Evolutionary conservation across 176 grass and related monocot species (phyloP).

Genomic region (Aegilops tauschii): DNA sequence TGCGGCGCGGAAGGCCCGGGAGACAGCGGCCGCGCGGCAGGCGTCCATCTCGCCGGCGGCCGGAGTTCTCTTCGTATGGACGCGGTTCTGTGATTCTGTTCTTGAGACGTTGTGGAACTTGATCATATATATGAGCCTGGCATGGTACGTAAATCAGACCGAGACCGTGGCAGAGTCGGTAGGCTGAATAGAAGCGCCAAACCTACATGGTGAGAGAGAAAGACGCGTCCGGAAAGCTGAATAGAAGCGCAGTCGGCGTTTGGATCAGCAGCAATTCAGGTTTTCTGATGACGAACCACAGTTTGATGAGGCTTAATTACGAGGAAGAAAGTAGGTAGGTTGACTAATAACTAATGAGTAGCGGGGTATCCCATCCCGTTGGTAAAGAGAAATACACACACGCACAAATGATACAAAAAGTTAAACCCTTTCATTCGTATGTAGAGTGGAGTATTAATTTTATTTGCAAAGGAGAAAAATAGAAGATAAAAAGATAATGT

Average conservation of each 20-base stretch:
- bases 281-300: too few relatives aligned
- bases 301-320: too few relatives aligned
- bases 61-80: not conserved
- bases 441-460: too few relatives aligned
- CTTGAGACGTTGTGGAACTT: not conserved
- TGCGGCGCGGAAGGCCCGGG: slow-evolving; percentile 36
- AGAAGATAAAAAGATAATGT: not conserved
- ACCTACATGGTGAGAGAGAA: not conserved
- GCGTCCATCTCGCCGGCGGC: not conserved
- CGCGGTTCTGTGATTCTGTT: not conserved
- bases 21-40: slow-evolving; percentile 29
- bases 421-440: too few relatives aligned
- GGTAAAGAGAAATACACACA: too few relatives aligned
- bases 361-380: too few relatives aligned
- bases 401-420: too few relatives aligned
- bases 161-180: not conserved
- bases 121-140: not conserved
- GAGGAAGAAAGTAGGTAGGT: too few relatives aligned
- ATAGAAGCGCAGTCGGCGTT: too few relatives aligned
- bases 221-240: not conserved
- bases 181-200: not conserved
- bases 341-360: too few relatives aligned
- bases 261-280: too few relatives aligned
- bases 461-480: too few relatives aligned
- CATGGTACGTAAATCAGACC: not conserved